A percentile compares a stretch with the other conserved stretches of the same genome.
phyloP scores from a whole-genome alignment of 2,329 filamentous ascomycete genomes.

The Calonectria multiphialidica region DNA sequence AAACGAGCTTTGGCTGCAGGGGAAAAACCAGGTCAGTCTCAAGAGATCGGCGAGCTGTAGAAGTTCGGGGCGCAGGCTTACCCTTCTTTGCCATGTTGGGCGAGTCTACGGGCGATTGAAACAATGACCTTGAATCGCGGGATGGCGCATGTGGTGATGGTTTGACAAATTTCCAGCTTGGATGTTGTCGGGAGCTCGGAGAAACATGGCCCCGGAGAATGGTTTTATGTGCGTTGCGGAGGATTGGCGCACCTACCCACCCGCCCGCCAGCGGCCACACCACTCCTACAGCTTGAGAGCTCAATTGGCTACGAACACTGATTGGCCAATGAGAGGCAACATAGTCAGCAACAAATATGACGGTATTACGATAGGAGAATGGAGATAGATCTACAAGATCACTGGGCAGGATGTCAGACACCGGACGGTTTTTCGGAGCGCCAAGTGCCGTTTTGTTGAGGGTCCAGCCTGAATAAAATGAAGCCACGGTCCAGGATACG shows the following conservation, averaged over 20 bases:
- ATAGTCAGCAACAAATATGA: conserved; percentile 21
- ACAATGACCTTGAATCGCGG: conserved; percentile 30
- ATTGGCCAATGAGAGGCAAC: conserved; percentile 34
- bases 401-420: conserved; percentile 1
- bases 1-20: conserved; percentile 86
- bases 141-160: conserved; percentile 26
- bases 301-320: neutral
- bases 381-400: conserved; percentile 8
- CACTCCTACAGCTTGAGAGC: neutral
- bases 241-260: conserved; percentile 17
- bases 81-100: conserved; percentile 45
- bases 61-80: conserved; percentile 10
- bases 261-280: neutral
- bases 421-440: conserved; percentile 1
- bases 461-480: neutral
- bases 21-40: conserved; percentile 24
- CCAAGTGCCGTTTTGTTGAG: conserved; percentile 1
- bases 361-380: conserved; percentile 28
- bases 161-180: conserved; percentile 41
- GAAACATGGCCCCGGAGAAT: conserved; percentile 35
- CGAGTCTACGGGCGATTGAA: conserved; percentile 20
- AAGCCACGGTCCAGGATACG: neutral
- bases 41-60: neutral
- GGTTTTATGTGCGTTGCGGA: conserved; percentile 5
- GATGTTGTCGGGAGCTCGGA: conserved; percentile 29